Evolutionary conservation across 2,329 filamentous ascomycete genomes (phyloP).

Genomic region (Phoma herbarum): DNA sequence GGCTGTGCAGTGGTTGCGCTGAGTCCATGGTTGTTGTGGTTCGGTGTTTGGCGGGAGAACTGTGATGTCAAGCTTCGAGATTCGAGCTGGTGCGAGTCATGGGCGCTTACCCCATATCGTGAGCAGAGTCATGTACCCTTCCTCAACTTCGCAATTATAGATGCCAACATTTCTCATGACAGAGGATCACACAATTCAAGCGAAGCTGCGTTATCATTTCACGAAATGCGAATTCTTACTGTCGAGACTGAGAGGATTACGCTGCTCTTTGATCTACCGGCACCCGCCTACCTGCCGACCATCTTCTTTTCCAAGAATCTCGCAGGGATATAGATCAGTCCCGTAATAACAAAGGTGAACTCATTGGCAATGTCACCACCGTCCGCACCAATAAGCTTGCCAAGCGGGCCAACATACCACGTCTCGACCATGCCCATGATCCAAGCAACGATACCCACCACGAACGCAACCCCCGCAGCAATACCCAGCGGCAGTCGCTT

Average conservation of each 20-base stretch:
- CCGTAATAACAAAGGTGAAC: constrained; percentile 39
- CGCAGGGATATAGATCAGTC: constrained; percentile 39
- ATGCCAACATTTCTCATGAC: background rate
- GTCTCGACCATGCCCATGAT: constrained; percentile 68
- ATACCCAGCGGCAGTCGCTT: constrained; percentile 54
- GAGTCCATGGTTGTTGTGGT: constrained; percentile 11
- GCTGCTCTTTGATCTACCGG: background rate
- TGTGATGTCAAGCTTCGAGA: constrained; percentile 15
- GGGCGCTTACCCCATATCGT: background rate
- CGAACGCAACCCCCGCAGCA: constrained; percentile 52
- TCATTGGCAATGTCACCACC: constrained; percentile 45
- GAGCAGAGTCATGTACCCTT: background rate
- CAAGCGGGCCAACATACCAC: constrained; percentile 60
- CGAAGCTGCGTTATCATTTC: background rate
- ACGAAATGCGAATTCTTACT: background rate
- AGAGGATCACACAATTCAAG: background rate
- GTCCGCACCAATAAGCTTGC: constrained; percentile 34
- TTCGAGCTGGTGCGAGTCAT: constrained; percentile 5
- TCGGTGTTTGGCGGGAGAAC: constrained; percentile 3
- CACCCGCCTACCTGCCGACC: constrained; percentile 27
- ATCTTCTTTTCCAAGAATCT: constrained; percentile 41
- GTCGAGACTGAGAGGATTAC: no score
- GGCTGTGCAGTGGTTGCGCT: constrained; percentile 1
- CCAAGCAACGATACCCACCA: constrained; percentile 55
- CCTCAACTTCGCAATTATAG: background rate